Conservation (phyloP, 257 asterid genomes). For the Capsicum chinense region DNA sequence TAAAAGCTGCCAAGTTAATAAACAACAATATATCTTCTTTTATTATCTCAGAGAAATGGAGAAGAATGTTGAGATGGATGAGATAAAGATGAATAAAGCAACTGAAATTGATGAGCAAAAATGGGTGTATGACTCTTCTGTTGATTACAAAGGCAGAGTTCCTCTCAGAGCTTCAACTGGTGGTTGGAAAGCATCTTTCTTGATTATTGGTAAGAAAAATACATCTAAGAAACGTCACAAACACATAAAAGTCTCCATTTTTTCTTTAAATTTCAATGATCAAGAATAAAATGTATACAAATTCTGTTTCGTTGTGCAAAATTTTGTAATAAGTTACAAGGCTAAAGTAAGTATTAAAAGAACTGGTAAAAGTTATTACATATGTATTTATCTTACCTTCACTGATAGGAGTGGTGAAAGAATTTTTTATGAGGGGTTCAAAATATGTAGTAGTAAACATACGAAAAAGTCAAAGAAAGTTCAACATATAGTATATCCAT, state of each 20-base stretch:
- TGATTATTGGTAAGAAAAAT: constrained; percentile 65
- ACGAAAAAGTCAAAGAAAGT: no score
- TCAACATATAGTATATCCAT: no score
- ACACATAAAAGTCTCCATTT: not conserved
- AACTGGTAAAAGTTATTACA: not conserved
- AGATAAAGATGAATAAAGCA: constrained; percentile 34
- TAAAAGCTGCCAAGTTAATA: constrained; percentile 35
- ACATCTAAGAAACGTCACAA: not conserved
- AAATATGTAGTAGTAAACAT: no score
- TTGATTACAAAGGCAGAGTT: constrained; percentile 71
- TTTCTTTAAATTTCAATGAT: not conserved
- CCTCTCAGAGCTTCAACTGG: constrained; percentile 85
- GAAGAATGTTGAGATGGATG: constrained; percentile 46
- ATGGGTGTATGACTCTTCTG: constrained; percentile 79
- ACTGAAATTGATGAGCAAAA: constrained; percentile 51
- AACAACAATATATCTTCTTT: constrained; percentile 23
- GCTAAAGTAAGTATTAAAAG: not conserved
- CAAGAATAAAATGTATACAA: not conserved
- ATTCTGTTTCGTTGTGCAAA: not conserved
- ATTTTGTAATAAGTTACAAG: not conserved
- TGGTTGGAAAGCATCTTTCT: constrained; percentile 87
- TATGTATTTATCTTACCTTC: not conserved
- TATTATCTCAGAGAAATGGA: constrained; percentile 5
- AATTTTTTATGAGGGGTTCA: no score
- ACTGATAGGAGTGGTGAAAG: no score